Base-by-base conservation (phyloP, 345 rosid species). In the Populus euphratica region DNA sequence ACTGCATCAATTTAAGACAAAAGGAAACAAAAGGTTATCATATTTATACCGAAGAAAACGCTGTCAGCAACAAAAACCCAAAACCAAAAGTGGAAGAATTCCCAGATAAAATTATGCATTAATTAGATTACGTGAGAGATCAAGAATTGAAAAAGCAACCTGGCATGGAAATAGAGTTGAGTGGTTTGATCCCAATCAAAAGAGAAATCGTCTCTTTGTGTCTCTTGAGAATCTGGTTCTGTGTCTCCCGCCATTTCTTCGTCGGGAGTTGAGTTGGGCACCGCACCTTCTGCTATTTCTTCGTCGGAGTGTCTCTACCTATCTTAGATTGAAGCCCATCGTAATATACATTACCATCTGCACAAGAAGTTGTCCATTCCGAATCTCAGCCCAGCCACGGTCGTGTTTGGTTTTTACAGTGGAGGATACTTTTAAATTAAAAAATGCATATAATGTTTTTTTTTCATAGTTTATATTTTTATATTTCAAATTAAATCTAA, bases 141-240 rank as follows among this genome's bases (percentile, higher is more conserved):
- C 12, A 59, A 38, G 68, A 56, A 73, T 63, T 29, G 50, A 38
- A 41, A 18, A 38, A 33, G 56, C 44, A 56, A 78, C 97, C 97
- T 88, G 83, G 93, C 85, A 81, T 93, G 98, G 79, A 88, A 80
- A 75, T 89, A 93, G 61, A 93, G 90, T 72, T 78, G 90, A 13
- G 86, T 73, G 23, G 88, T 78, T 75, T 81, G 89, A 59, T 94
- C 97, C 98, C 98, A 93, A 6, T 86, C 87, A 79, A 88, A 93
- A 25, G 80, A 80, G 83, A 83, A 76, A 59, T 83, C 88, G n/a
- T 76, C 63, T 29, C 70, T 72, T 47, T 39, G 44, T 44, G 33
- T 38, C 27, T 82, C 81, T 27, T 75, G 68, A 17, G 76, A 52
- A 44, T 79, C 87, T 4, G 62, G 70, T 77, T 74, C 87, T 52